Evolutionary conservation across 164 flowering plant genomes (phyloP), one percentile per base, ranked within the genome.

Genomic region (Nymphaea colorata): DNA sequence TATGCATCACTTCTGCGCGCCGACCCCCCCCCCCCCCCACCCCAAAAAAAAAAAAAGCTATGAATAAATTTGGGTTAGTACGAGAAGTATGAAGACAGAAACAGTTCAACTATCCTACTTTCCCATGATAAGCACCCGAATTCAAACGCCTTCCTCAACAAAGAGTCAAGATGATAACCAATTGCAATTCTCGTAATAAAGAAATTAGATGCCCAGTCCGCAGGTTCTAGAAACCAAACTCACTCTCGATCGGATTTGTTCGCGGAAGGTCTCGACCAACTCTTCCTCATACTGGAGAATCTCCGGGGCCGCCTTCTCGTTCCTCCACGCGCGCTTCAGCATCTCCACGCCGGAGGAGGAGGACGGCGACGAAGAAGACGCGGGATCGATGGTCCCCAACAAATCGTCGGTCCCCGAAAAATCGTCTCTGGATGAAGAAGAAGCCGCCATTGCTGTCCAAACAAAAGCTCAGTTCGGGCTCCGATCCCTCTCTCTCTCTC

Each of bases 281-380:
- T 67, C 66, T 7, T 76, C 47, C 69, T 89, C 80, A 69, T 70
- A 89, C 16, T 68, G 84, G 64, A 91, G 88, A 62, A 91, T 86
- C 78, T 91, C 92, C 3, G 96, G 98, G 25, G 94, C 85, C 4
- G 88, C 90, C 79, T 89, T 91, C 76, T 89, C 97, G 71, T 87
- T 87, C 62, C 97, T 81, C 97, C 96, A 93, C 3, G 90, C 93
- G 66, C 80, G 71, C 75, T 87, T 93, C 78, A 94, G 67, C 0
- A 83, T 81, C 81, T 91, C 96, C 6, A 82, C 91, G 15, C 89
- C 91, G 5, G 97, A 79, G 44, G 86, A 80, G n/a, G 82, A 53
- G 4, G 71, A 77, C 15, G 81, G 72, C 72, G 83, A 51, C 14
- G 87, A 81, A 17, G 83, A 77, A 25, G 81, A 73, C 72, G 83